Percentiles rank a stretch among this genome's conserved stretches.
These are phyloP conservation scores for Cokeromyces recurvatus DNA, from an alignment of 371 early-diverging fungal genomes.

Conservation along the genomic window DNA sequence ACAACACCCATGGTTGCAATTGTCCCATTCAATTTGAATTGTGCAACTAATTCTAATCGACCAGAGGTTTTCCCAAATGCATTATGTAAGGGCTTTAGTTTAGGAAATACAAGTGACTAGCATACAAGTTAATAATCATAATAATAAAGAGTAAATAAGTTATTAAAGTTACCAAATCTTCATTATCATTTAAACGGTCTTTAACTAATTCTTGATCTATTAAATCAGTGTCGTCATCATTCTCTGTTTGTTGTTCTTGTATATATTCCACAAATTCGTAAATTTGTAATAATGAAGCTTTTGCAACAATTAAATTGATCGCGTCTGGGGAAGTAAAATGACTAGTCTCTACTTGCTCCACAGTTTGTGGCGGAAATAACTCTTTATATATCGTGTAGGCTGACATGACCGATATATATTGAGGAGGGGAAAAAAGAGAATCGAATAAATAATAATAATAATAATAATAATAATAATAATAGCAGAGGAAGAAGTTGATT, in stretches of 20 bases:
- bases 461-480: too few relatives aligned
- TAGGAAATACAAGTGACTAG: slow-evolving; percentile 41
- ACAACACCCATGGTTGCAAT: slow-evolving; percentile 79
- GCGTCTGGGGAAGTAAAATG: slow-evolving; percentile 70
- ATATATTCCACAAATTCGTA: slow-evolving; percentile 71
- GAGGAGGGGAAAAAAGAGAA: too few relatives aligned
- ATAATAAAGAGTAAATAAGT: too few relatives aligned
- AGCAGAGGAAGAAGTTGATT: too few relatives aligned
- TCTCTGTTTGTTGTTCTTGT: background rate
- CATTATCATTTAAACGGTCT: slow-evolving; percentile 15
- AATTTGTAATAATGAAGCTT: slow-evolving; percentile 73
- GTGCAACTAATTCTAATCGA: slow-evolving; percentile 68
- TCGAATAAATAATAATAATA: too few relatives aligned
- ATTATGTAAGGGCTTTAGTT: slow-evolving; percentile 29
- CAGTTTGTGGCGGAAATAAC: slow-evolving; percentile 73
- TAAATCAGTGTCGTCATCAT: slow-evolving; percentile 13
- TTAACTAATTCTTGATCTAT: slow-evolving; percentile 14
- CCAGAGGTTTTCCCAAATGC: slow-evolving; percentile 49
- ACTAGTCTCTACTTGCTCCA: slow-evolving; percentile 71
- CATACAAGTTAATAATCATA: background rate
- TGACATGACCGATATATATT: slow-evolving; percentile 32
- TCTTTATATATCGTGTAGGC: slow-evolving; percentile 76
- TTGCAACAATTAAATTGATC: slow-evolving; percentile 75
- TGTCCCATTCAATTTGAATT: slow-evolving; percentile 76
- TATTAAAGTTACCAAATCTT: slow-evolving; percentile 19